These are phyloP conservation scores for Kitagawia praeruptora DNA, from an alignment of 129 eudicot genomes.

Conservation along the genomic window DNA sequence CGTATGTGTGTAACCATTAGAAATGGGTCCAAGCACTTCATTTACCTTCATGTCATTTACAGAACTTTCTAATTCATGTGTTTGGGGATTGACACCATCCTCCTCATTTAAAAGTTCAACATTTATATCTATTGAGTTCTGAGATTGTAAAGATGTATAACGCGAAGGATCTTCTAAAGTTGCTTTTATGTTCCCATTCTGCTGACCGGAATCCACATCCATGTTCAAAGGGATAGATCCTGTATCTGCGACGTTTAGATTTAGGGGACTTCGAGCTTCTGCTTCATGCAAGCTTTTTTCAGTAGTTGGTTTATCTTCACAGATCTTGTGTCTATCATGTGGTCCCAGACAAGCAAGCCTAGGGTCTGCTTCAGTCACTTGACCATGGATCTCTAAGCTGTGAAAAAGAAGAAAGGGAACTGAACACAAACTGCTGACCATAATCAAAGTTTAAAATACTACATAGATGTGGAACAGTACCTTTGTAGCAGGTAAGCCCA, in stretches of 20 bases:
- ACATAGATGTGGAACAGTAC: constrained; percentile 28
- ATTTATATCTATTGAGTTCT: constrained; percentile 18
- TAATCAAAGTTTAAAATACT: background rate
- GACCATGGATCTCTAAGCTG: constrained; percentile 71
- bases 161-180: constrained; percentile 14
- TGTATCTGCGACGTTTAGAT: constrained; percentile 16
- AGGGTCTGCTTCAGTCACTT: constrained; percentile 22
- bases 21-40: constrained; percentile 18
- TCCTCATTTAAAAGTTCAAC: constrained; percentile 11
- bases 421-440: background rate
- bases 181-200: background rate
- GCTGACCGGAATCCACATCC: constrained; percentile 8
- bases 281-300: constrained; percentile 15
- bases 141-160: constrained; percentile 10
- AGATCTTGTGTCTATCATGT: constrained; percentile 12
- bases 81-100: constrained; percentile 18
- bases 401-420: background rate
- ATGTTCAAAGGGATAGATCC: constrained; percentile 7
- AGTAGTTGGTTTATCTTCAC: constrained; percentile 11
- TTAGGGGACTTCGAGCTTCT: constrained; percentile 19
- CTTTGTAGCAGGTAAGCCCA: constrained; percentile 76
- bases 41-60: constrained; percentile 16
- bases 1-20: constrained; percentile 38
- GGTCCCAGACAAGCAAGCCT: constrained; percentile 10
- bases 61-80: constrained; percentile 8